Percentiles rank a stretch among this genome's conserved stretches.
These are phyloP conservation scores for Leccinum incarnatum DNA, from an alignment of 768 basidiomycete genomes.

Conservation along the genomic window DNA sequence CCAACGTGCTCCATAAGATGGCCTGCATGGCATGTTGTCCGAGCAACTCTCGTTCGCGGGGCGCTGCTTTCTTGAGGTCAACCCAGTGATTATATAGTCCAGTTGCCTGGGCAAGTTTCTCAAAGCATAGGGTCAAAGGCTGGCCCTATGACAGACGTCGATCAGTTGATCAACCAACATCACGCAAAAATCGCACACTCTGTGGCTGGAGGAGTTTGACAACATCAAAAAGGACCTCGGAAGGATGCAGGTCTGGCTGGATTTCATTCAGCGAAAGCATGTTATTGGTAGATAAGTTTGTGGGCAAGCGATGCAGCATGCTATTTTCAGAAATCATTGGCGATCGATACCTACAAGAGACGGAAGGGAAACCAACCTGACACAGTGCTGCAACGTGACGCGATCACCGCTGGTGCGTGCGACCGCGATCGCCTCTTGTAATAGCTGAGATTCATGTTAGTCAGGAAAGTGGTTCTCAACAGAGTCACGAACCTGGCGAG, in stretches of 20 bases:
- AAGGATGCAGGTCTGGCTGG: slow-evolving; percentile 71
- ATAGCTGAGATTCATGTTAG: slow-evolving; percentile 42
- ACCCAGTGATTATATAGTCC: slow-evolving; percentile 73
- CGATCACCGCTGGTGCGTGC: slow-evolving; percentile 71
- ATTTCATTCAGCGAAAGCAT: slow-evolving; percentile 65
- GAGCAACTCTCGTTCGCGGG: slow-evolving; percentile 61
- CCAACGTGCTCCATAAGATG: slow-evolving; percentile 66
- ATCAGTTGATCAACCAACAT: slow-evolving; percentile 8
- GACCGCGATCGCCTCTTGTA: slow-evolving; percentile 76
- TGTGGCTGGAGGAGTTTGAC: slow-evolving; percentile 69
- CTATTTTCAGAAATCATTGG: slow-evolving; percentile 36
- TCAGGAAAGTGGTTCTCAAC: background rate
- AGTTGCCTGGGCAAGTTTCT: slow-evolving; percentile 62
- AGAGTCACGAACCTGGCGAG: slow-evolving; percentile 51
- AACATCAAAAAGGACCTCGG: slow-evolving; percentile 75
- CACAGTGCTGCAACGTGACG: slow-evolving; percentile 73
- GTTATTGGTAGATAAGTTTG: slow-evolving; percentile 28
- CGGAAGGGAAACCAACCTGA: slow-evolving; percentile 47
- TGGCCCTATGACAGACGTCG: slow-evolving; percentile 50
- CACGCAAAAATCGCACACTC: slow-evolving; percentile 42
- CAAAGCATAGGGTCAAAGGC: slow-evolving; percentile 66
- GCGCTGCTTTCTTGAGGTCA: slow-evolving; percentile 50
- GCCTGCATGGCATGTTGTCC: slow-evolving; percentile 74
- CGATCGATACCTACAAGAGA: slow-evolving; percentile 11
- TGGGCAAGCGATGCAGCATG: slow-evolving; percentile 71